Percentiles rank a stretch among this genome's conserved stretches.
Evolutionary conservation across 2,329 filamentous ascomycete species (phyloP).

Genomic region (Lachnellula suecica): DNA sequence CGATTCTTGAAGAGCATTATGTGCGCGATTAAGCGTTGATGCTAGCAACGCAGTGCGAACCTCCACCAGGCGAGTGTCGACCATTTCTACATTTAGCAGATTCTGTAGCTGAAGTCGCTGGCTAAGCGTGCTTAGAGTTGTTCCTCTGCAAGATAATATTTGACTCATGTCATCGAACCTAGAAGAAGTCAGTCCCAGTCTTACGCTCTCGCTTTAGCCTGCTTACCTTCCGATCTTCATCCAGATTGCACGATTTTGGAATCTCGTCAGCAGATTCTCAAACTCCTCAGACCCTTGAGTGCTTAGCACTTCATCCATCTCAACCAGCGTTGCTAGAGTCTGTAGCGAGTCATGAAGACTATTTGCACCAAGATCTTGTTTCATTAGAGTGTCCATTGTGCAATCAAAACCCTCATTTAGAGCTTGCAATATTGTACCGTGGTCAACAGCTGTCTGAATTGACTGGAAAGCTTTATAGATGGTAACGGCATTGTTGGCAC

Average conservation of each 20-base stretch:
- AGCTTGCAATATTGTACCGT: constrained; percentile 50
- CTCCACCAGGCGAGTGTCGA: constrained; percentile 69
- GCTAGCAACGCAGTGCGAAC: constrained; percentile 75
- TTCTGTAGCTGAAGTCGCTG: constrained; percentile 64
- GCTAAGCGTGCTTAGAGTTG: constrained; percentile 76
- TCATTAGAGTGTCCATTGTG: constrained; percentile 58
- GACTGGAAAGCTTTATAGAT: constrained; percentile 81
- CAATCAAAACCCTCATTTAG: constrained; percentile 63
- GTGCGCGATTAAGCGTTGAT: constrained; percentile 73
- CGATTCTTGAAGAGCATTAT: constrained; percentile 82
- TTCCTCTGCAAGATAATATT: constrained; percentile 80
- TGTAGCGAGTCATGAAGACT: constrained; percentile 55
- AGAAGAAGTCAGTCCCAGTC: constrained; percentile 28
- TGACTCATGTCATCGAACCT: constrained; percentile 77
- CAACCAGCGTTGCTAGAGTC: constrained; percentile 71
- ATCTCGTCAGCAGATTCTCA: constrained; percentile 58
- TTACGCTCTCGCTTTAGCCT: background rate
- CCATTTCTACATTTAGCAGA: constrained; percentile 58
- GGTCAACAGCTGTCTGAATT: constrained; percentile 65
- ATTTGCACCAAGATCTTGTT: constrained; percentile 47
- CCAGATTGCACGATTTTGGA: constrained; percentile 70
- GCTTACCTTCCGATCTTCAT: constrained; percentile 78
- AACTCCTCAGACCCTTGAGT: constrained; percentile 60
- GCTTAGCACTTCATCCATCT: constrained; percentile 76
- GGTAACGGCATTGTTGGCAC: constrained; percentile 62